Conservation (phyloP, 1,284 basidiomycete genomes). For the Heimioporus retisporus region DNA sequence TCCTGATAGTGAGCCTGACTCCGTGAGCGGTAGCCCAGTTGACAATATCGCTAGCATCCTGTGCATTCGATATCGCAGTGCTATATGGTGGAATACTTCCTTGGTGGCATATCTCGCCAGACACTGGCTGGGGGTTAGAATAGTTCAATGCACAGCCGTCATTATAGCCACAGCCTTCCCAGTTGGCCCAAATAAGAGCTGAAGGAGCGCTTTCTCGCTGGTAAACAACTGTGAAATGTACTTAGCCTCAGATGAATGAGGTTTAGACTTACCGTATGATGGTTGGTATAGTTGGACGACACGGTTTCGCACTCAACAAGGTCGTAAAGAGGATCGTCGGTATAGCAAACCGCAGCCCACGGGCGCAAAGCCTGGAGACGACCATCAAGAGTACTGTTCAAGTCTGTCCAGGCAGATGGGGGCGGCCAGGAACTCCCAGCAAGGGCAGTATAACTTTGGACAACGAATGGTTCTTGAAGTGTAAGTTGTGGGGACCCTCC, state of each 20-base stretch:
- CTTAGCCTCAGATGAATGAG: not conserved
- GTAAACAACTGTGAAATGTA: no score
- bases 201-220: constrained; percentile 23
- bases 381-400: constrained; percentile 18
- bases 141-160: not conserved
- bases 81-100: constrained; percentile 28
- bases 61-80: constrained; percentile 20
- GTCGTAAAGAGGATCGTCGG: constrained; percentile 16
- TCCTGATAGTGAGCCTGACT: constrained; percentile 27
- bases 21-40: constrained; percentile 25
- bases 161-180: constrained; percentile 25
- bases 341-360: constrained; percentile 7
- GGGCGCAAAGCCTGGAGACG: constrained; percentile 18
- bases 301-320: constrained; percentile 8
- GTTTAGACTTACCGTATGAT: constrained; percentile 6
- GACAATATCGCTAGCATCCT: constrained; percentile 26
- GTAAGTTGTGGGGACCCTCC: not conserved
- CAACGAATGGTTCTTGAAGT: constrained; percentile 7
- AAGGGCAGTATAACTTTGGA: not conserved
- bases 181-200: constrained; percentile 28
- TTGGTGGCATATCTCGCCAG: constrained; percentile 21
- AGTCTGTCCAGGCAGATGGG: constrained; percentile 6
- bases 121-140: constrained; percentile 23
- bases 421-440: constrained; percentile 9
- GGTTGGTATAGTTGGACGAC: constrained; percentile 14